Evolutionary conservation across 495 filamentous ascomycete genomes (phyloP).

Genomic region (Baudoinia panamericana): DNA sequence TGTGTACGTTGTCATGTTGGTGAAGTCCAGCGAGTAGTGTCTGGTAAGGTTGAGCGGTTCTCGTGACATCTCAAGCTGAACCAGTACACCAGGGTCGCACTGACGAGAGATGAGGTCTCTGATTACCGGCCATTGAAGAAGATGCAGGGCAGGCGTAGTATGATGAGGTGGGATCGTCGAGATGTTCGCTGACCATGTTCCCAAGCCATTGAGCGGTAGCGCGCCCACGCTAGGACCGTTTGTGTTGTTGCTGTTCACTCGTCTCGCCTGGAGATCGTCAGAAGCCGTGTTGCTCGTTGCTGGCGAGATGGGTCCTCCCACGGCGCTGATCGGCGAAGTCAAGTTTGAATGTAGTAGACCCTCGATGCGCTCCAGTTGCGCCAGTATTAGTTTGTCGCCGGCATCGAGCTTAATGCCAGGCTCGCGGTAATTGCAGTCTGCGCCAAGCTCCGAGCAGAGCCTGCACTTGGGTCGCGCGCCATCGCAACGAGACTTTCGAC

Average conservation of each 20-base stretch:
- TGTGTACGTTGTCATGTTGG: slow-evolving; percentile 60
- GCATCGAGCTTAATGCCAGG: slow-evolving; percentile 79
- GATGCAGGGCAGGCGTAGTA: slow-evolving; percentile 63
- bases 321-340: slow-evolving; percentile 34
- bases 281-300: slow-evolving; percentile 45
- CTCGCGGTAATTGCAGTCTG: slow-evolving; percentile 72
- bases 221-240: slow-evolving; percentile 28
- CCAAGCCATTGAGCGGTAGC: slow-evolving; percentile 52
- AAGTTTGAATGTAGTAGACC: slow-evolving; percentile 58
- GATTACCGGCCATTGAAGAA: slow-evolving; percentile 70
- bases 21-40: slow-evolving; percentile 47
- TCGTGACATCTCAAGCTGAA: slow-evolving; percentile 71
- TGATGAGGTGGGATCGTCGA: slow-evolving; percentile 76
- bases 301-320: slow-evolving; percentile 44
- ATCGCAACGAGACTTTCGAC: slow-evolving; percentile 71
- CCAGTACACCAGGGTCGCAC: slow-evolving; percentile 63
- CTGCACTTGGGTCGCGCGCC: slow-evolving; percentile 73
- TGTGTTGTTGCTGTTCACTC: slow-evolving; percentile 24
- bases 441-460: slow-evolving; percentile 67
- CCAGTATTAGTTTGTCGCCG: slow-evolving; percentile 72
- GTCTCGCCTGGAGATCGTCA: slow-evolving; percentile 25
- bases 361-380: slow-evolving; percentile 63
- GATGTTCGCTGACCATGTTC: slow-evolving; percentile 66
- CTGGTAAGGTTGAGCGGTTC: slow-evolving; percentile 47
- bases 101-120: slow-evolving; percentile 60